A percentile compares a stretch with the other conserved stretches of the same genome.
Evolutionary conservation across 371 early-diverging fungal species (phyloP).

Genomic region (Mucor mucedo): DNA sequence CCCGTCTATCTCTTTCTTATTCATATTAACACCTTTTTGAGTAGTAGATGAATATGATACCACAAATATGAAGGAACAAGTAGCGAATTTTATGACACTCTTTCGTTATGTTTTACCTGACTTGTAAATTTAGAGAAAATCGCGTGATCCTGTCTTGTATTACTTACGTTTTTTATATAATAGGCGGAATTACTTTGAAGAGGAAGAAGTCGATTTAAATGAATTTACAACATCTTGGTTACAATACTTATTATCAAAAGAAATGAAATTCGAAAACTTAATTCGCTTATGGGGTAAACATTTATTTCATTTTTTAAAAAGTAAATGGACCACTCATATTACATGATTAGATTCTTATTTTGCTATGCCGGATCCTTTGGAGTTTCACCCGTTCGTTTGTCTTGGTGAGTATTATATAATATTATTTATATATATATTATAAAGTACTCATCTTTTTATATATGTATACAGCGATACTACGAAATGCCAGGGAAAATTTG

Average conservation of each 20-base stretch:
- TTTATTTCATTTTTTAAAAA: background rate
- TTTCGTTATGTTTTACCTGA: constrained; percentile 76
- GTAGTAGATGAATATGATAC: constrained; percentile 58
- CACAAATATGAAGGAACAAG: constrained; percentile 52
- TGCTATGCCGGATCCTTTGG: constrained; percentile 66
- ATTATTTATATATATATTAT: background rate
- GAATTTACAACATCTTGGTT: constrained; percentile 88
- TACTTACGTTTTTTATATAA: background rate
- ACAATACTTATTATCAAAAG: constrained; percentile 71
- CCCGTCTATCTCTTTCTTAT: too few relatives aligned
- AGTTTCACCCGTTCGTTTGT: constrained; percentile 75
- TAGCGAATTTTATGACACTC: constrained; percentile 75
- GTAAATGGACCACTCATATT: background rate
- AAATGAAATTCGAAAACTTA: constrained; percentile 75
- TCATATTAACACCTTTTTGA: constrained; percentile 1
- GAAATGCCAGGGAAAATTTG: constrained; percentile 65
- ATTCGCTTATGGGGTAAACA: constrained; percentile 74
- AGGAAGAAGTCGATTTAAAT: constrained; percentile 85
- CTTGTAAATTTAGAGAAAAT: constrained; percentile 31
- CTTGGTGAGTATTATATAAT: constrained; percentile 39
- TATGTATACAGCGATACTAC: constrained; percentile 54
- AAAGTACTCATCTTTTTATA: background rate
- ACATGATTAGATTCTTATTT: constrained; percentile 68
- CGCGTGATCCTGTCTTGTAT: constrained; percentile 10
- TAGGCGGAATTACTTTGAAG: constrained; percentile 82